phyloP scores from a whole-genome alignment of 331 rosid species.

The Acacia pycnantha region DNA sequence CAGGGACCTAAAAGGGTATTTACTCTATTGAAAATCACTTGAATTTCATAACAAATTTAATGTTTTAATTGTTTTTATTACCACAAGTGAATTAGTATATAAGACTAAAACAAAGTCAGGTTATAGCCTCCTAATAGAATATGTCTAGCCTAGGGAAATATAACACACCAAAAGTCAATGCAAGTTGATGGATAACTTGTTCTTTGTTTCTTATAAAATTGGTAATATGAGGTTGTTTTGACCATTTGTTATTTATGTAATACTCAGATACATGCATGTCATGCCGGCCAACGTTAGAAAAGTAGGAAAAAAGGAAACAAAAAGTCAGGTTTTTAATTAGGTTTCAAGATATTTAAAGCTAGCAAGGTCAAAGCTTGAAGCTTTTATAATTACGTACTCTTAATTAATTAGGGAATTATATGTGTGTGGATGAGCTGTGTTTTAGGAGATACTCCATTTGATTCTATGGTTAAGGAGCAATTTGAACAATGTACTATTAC shows the following conservation, averaged over 20 bases:
- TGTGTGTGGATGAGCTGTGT: conserved; percentile 10
- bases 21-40: too few relatives aligned
- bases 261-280: background rate
- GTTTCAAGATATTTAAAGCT: background rate
- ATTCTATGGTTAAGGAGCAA: too few relatives aligned
- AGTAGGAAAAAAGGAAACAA: background rate
- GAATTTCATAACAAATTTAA: too few relatives aligned
- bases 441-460: background rate
- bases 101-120: too few relatives aligned
- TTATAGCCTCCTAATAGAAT: too few relatives aligned
- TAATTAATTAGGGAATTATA: too few relatives aligned
- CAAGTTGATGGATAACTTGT: background rate
- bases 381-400: background rate
- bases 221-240: background rate
- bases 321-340: background rate
- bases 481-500: too few relatives aligned
- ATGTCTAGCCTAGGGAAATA: too few relatives aligned
- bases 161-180: background rate
- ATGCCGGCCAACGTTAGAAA: background rate
- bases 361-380: conserved; percentile 12
- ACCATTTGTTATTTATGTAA: background rate
- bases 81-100: too few relatives aligned
- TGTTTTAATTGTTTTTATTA: too few relatives aligned
- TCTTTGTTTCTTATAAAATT: background rate
- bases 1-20: too few relatives aligned